Evolutionary conservation across 345 rosid genomes (phyloP), one percentile per base, ranked within the genome.

Genomic region (Boechera stricta): DNA sequence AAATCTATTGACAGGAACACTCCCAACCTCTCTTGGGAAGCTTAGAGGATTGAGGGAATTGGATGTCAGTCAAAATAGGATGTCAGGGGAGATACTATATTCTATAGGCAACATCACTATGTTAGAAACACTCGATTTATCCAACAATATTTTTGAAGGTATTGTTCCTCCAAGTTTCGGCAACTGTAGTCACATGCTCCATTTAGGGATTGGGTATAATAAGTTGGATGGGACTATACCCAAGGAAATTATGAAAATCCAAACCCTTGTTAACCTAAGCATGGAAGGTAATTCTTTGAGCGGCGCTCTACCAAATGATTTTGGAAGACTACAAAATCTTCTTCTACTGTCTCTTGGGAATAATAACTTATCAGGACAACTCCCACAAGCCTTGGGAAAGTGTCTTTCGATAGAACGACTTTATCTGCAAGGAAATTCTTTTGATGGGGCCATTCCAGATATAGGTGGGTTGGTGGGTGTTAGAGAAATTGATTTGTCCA

Each of bases 391-490:
- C 1, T 39, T 39, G 12, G 44, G 44, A 0, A 39, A 10, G 0
- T 39, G 44, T 39, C 44, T 39, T 3, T 0, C 4, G 0, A 0
- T 39, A 4, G 4, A 39, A 39, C 0, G 10, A 0, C 12, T 39
- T 10, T 10, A 39, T 10, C 12, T 69, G 9, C 9, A 26, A 39
- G 64, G 16, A 10, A 70, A 70, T 10, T 70, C 0, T 2, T 70
- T 70, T 41, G 13, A 70, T 39, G 74, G 74, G n/a, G 10, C 0
- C 3, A 70, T 70, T 38, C 74, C 74, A 44, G 65, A 70, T 29
- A 39, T 70, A 3, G 13, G 4, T 1, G 6, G 54, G 4, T 54
- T 70, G 41, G 12, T 41, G 26, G 74, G n/a, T 28, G 51, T 70
- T 28, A 69, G 5, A 42, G 0, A 0, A 2, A 2, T 52, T 21